phyloP scores from a whole-genome alignment of 164 flowering plant genomes.

The Vitis rotundifolia region DNA sequence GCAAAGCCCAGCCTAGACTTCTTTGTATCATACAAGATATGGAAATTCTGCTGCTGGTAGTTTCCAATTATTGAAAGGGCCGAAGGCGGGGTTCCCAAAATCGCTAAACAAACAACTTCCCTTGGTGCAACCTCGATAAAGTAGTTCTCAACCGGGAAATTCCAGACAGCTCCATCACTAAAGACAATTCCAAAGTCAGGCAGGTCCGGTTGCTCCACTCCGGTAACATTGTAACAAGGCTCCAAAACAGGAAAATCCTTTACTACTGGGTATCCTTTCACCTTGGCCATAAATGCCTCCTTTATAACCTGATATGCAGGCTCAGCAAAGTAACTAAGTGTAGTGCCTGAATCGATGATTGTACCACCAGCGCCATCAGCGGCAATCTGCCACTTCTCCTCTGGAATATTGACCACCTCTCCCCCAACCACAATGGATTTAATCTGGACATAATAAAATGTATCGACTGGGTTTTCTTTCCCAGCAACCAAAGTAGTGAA shows the following conservation, averaged over 20 bases:
- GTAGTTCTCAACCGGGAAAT: conserved; percentile 82
- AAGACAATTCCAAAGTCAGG: conserved; percentile 76
- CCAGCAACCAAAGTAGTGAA: conserved; percentile 65
- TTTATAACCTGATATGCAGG: conserved; percentile 70
- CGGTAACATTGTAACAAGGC: conserved; percentile 91
- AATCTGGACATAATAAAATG: conserved; percentile 79
- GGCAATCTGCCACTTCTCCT: conserved; percentile 58
- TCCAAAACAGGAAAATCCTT: conserved; percentile 56
- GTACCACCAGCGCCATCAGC: conserved; percentile 77
- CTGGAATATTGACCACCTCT: conserved; percentile 62
- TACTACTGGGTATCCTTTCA: conserved; percentile 49
- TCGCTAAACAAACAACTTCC: conserved; percentile 76
- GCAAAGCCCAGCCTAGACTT: conserved; percentile 88
- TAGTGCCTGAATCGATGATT: conserved; percentile 92
- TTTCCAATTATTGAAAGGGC: conserved; percentile 86
- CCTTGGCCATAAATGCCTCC: conserved; percentile 65
- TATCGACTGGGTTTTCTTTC: conserved; percentile 67
- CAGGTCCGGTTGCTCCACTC: conserved; percentile 55
- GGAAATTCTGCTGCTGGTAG: conserved; percentile 98
- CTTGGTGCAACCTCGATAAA: conserved; percentile 70
- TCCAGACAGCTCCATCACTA: conserved; percentile 84
- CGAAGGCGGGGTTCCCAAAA: conserved; percentile 66
- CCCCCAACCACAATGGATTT: conserved; percentile 75
- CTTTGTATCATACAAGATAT: conserved; percentile 80
- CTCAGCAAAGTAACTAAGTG: conserved; percentile 78